Conservation (phyloP, 2,329 filamentous ascomycete species). For the Neonectria coccinea region DNA sequence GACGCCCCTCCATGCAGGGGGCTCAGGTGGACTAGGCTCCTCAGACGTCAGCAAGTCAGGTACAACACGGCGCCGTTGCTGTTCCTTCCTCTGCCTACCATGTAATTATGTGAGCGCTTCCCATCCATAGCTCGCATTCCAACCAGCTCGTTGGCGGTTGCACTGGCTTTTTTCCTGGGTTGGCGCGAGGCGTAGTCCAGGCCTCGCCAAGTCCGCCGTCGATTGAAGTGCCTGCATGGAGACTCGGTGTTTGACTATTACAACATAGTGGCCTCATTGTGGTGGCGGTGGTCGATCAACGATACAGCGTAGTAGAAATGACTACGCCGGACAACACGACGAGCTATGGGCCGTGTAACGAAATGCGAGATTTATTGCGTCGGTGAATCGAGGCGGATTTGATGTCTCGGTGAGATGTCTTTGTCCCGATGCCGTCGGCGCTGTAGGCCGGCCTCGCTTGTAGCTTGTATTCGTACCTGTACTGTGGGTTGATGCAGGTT, state of each 20-base stretch:
- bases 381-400: slow-evolving; percentile 18
- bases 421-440: slow-evolving; percentile 11
- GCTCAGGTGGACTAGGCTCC: background rate
- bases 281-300: slow-evolving; percentile 21
- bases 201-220: slow-evolving; percentile 6
- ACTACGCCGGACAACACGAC: background rate
- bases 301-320: background rate
- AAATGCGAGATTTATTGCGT: slow-evolving; percentile 26
- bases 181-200: slow-evolving; percentile 19
- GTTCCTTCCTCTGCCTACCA: background rate
- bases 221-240: slow-evolving; percentile 12
- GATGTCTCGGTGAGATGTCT: slow-evolving; percentile 24
- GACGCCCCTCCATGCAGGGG: slow-evolving; percentile 21
- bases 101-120: background rate
- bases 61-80: background rate
- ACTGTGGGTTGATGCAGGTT: background rate
- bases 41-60: slow-evolving; percentile 1
- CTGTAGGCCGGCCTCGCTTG: slow-evolving; percentile 14
- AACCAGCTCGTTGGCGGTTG: slow-evolving; percentile 7
- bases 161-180: slow-evolving; percentile 8
- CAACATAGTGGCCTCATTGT: slow-evolving; percentile 20
- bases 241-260: slow-evolving; percentile 16
- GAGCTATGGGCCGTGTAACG: slow-evolving; percentile 17
- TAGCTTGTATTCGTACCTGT: slow-evolving; percentile 5
- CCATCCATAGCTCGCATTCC: slow-evolving; percentile 1